Evolutionary conservation across 441 rosid species (phyloP).

Genomic region (Adansonia rubrostipa): DNA sequence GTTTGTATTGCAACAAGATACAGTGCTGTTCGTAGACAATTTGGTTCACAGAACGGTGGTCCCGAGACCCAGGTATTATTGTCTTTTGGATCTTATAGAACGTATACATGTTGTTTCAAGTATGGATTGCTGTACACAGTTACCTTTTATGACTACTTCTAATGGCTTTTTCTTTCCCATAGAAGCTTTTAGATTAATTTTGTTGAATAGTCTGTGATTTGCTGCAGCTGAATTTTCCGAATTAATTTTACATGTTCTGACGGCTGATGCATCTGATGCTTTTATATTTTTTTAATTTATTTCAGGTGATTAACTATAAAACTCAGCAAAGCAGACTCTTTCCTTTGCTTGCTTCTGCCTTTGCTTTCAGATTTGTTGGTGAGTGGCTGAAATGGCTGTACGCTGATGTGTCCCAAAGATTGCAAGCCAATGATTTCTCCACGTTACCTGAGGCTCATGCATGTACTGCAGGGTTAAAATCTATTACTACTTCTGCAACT

Average conservation of each 20-base stretch:
- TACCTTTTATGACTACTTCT: not conserved
- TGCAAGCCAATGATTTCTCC: conserved; percentile 85
- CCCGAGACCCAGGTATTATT: conserved; percentile 76
- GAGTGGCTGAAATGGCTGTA: conserved; percentile 96
- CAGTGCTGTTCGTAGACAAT: conserved; percentile 95
- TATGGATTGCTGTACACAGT: not conserved
- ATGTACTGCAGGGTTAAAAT: conserved; percentile 97
- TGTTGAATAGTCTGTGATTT: not conserved
- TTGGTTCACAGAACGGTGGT: conserved; percentile 75
- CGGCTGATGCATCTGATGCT: conserved; percentile 25
- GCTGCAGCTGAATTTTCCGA: conserved; percentile 1
- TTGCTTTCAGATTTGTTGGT: conserved; percentile 92
- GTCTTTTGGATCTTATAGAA: not conserved
- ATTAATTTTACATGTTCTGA: not conserved
- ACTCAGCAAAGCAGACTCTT: conserved; percentile 94
- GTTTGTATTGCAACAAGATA: conserved; percentile 97
- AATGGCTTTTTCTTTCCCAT: not conserved
- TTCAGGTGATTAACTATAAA: conserved; percentile 92
- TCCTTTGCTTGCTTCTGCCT: conserved; percentile 97
- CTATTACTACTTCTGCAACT: conserved; percentile 86
- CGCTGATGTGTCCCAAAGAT: conserved; percentile 78
- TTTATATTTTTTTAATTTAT: conserved; percentile 16
- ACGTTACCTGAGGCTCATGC: conserved; percentile 96
- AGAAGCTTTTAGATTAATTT: conserved; percentile 8
- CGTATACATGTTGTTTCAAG: not conserved